Conservation (phyloP, 2,329 filamentous ascomycete species). For the Hypoxylon sp. region DNA sequence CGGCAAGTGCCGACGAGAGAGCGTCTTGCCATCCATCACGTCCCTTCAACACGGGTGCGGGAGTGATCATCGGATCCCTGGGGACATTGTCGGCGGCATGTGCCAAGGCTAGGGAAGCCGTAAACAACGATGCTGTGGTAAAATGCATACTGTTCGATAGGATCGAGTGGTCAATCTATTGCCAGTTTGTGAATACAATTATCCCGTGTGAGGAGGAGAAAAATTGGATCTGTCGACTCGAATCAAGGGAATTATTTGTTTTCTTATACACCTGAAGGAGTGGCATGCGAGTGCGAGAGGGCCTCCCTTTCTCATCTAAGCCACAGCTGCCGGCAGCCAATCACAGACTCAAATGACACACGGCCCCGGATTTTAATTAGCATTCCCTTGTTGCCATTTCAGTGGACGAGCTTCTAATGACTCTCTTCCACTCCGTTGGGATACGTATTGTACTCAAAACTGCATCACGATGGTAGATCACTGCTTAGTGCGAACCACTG, state of each 20-base stretch:
- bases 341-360: conserved; percentile 1
- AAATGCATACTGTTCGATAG: conserved; percentile 40
- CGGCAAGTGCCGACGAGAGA: conserved; percentile 35
- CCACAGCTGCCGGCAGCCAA: conserved; percentile 6
- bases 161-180: conserved; percentile 16
- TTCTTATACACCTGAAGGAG: conserved; percentile 35
- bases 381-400: conserved; percentile 7
- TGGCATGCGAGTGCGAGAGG: not conserved
- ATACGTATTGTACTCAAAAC: conserved; percentile 7
- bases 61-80: conserved; percentile 42
- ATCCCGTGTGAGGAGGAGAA: conserved; percentile 3
- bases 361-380: conserved; percentile 17
- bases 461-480: conserved; percentile 23
- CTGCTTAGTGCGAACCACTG: conserved; percentile 13
- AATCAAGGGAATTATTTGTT: conserved; percentile 14
- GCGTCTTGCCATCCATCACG: conserved; percentile 31
- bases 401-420: conserved; percentile 12
- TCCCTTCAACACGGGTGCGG: conserved; percentile 36
- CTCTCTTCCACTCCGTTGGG: conserved; percentile 7
- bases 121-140: conserved; percentile 35
- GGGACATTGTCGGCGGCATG: conserved; percentile 34
- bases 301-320: conserved; percentile 15
- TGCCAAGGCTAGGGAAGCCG: conserved; percentile 39
- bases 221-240: not conserved
- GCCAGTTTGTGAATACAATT: conserved; percentile 10